These are phyloP conservation scores for Epichloe baconii DNA, from an alignment of 2,329 filamentous ascomycete species.

Conservation along the genomic window DNA sequence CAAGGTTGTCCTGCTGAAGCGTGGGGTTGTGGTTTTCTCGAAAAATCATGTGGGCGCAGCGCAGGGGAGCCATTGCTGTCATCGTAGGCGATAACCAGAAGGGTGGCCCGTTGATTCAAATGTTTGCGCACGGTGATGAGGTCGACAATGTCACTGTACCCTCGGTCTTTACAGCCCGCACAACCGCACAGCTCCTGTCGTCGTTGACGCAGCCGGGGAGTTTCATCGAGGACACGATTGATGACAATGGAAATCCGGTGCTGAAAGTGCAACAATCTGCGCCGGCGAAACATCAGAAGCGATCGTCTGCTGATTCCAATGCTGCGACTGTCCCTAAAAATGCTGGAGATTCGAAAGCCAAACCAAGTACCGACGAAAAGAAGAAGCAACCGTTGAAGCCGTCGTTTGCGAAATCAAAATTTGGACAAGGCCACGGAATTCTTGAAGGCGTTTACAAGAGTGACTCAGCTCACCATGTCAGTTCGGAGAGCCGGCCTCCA, in stretches of 20 bases:
- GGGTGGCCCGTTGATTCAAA: constrained; percentile 81
- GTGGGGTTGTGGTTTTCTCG: constrained; percentile 93
- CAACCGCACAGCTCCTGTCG: constrained; percentile 83
- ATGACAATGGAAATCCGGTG: constrained; percentile 45
- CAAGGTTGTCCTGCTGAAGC: constrained; percentile 81
- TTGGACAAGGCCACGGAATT: background rate
- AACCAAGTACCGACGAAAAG: constrained; percentile 15
- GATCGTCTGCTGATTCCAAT: constrained; percentile 14
- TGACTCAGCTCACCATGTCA: constrained; percentile 15
- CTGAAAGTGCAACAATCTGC: constrained; percentile 39
- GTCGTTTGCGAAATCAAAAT: constrained; percentile 9
- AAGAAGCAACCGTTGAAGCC: constrained; percentile 9
- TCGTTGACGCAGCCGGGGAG: constrained; percentile 66
- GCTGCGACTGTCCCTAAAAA: constrained; percentile 15
- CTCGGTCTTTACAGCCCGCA: constrained; percentile 87
- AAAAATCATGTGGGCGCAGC: constrained; percentile 94
- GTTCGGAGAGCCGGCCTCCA: constrained; percentile 50
- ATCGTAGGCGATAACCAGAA: constrained; percentile 91
- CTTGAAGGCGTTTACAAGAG: constrained; percentile 7
- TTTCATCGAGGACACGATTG: constrained; percentile 45
- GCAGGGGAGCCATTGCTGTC: constrained; percentile 74
- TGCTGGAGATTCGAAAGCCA: constrained; percentile 14
- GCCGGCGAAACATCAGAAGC: constrained; percentile 22
- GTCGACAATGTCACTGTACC: constrained; percentile 92
- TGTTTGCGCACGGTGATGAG: constrained; percentile 88